Percentiles rank a stretch among this genome's conserved stretches.
Evolutionary conservation across 2,329 filamentous ascomycete species (phyloP).

Genomic region (Penicillium janthinellum): DNA sequence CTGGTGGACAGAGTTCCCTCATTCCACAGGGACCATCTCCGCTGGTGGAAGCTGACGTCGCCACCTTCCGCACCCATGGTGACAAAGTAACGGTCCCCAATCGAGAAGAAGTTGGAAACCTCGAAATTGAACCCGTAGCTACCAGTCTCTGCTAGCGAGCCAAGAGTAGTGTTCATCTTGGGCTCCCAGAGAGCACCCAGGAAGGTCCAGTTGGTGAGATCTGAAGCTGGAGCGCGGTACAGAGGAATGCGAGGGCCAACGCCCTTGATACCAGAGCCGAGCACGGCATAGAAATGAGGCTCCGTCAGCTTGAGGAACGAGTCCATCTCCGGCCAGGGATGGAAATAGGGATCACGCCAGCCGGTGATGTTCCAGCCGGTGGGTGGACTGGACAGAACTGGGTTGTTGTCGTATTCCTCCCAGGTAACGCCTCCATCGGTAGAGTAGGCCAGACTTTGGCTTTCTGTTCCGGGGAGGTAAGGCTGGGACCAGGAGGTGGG

Average conservation of each 20-base stretch:
- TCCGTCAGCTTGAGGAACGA: conserved; percentile 9
- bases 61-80: conserved; percentile 22
- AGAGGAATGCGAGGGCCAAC: conserved; percentile 19
- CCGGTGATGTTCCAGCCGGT: conserved; percentile 19
- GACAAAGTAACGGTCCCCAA: conserved; percentile 19
- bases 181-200: conserved; percentile 21
- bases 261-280: conserved; percentile 17
- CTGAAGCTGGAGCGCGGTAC: conserved; percentile 14
- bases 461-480: conserved; percentile 16
- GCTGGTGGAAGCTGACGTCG: conserved; percentile 16
- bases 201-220: conserved; percentile 20
- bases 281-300: conserved; percentile 20
- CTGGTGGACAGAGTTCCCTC: conserved; percentile 17
- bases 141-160: conserved; percentile 14
- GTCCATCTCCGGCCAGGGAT: conserved; percentile 13
- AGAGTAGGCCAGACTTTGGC: conserved; percentile 16
- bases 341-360: conserved; percentile 19
- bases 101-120: conserved; percentile 20
- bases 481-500: conserved; percentile 16
- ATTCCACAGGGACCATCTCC: conserved; percentile 19
- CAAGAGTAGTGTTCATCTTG: conserved; percentile 15
- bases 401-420: conserved; percentile 18
- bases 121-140: conserved; percentile 22
- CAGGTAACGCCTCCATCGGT: conserved; percentile 18
- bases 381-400: conserved; percentile 14